Evolutionary conservation across 2,329 filamentous ascomycete genomes (phyloP).

Genomic region (Graphiopsis chlorocephala): DNA sequence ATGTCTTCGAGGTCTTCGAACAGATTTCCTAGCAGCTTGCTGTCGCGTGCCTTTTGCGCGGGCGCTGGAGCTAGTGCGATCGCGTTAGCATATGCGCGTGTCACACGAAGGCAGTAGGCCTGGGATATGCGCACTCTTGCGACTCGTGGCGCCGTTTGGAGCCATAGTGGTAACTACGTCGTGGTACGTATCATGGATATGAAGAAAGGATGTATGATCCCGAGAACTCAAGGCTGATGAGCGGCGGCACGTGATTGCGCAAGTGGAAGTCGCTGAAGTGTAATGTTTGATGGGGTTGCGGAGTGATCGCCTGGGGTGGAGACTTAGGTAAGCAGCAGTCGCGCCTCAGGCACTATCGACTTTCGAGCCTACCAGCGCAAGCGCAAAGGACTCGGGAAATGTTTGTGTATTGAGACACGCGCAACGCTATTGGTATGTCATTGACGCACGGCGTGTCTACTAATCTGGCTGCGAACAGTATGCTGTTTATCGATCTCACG

Average conservation of each 20-base stretch:
- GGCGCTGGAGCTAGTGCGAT: constrained; percentile 24
- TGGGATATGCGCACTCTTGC: constrained; percentile 28
- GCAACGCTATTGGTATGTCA: not conserved
- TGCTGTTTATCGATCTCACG: not conserved
- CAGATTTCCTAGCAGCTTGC: constrained; percentile 24
- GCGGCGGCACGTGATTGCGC: constrained; percentile 1
- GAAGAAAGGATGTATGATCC: not conserved
- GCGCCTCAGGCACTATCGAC: not conserved
- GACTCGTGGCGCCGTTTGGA: constrained; percentile 31
- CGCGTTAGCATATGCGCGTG: constrained; percentile 19
- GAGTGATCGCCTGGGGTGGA: not conserved
- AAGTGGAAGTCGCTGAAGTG: not conserved
- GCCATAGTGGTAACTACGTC: constrained; percentile 26
- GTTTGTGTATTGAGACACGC: not conserved
- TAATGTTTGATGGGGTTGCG: not conserved
- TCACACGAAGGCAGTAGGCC: constrained; percentile 1
- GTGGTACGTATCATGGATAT: not conserved
- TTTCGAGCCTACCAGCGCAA: not conserved
- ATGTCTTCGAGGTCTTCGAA: constrained; percentile 31
- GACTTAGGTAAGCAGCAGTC: not conserved
- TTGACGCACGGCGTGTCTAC: not conserved
- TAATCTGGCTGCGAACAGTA: not conserved
- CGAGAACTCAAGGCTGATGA: not conserved
- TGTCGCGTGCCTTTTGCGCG: constrained; percentile 22
- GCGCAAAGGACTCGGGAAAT: not conserved